phyloP scores from a whole-genome alignment of 148 eudicot genomes.

The Vaccinium corymbosum region DNA sequence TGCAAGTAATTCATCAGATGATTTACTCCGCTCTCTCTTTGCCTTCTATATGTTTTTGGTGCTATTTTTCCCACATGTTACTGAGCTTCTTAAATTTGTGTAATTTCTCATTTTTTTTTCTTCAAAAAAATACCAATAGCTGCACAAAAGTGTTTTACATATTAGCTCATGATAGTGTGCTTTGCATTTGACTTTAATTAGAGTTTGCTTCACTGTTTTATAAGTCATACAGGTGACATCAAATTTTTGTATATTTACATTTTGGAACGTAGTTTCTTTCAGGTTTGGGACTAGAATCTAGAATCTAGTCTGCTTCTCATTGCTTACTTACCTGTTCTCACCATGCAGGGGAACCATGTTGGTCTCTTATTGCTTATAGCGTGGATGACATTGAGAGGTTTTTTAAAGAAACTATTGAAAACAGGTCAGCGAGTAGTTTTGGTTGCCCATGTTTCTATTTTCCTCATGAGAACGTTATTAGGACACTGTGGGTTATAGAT shows the following conservation, averaged over 20 bases:
- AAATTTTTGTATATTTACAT: not conserved
- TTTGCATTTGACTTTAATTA: not conserved
- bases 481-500: not conserved
- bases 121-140: not conserved
- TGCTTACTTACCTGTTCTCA: slow-evolving; percentile 13
- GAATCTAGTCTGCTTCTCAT: not conserved
- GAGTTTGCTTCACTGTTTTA: not conserved
- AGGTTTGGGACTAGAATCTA: not conserved
- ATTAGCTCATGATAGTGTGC: not conserved
- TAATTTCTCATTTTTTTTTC: not conserved
- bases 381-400: slow-evolving; percentile 73
- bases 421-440: slow-evolving; percentile 37
- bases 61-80: not conserved
- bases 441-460: not conserved
- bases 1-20: not conserved
- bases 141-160: not conserved
- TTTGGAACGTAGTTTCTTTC: not conserved
- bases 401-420: slow-evolving; percentile 73
- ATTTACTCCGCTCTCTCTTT: not conserved
- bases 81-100: not conserved
- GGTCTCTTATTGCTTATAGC: slow-evolving; percentile 64
- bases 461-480: not conserved
- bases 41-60: not conserved
- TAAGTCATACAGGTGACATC: not conserved
- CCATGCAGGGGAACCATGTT: slow-evolving; percentile 66